Base-by-base conservation (phyloP, 495 filamentous ascomycete genomes). In the Neurospora intermedia region DNA sequence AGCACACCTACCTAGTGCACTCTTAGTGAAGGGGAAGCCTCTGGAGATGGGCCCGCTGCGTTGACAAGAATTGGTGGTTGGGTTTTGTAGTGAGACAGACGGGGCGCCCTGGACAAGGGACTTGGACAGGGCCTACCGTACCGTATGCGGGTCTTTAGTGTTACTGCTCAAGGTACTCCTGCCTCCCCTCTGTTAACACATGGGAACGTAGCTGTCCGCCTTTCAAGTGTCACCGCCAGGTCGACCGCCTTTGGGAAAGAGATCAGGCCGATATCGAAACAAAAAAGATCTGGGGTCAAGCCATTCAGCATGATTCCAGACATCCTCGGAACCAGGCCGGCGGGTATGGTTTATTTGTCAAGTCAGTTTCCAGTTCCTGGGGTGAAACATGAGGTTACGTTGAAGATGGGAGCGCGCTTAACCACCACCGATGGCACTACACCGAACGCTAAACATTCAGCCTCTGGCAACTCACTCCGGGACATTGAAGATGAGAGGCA, bases 41-140 rank as follows among this genome's bases (percentile, higher is more conserved):
- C 31, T 62, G 54, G 54, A 62, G 54, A 35, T 62, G 54, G 54
- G 54, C 54, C 54, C 54, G 54, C 54, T 62, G 54, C 23, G 23
- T 62, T 27, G 54, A 27, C 23, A 75, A 71, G 77, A 76, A 76
- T 79, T 74, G 73, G 75, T 59, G 76, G 71, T 71, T 75, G 73
- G 71, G 45, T 38, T 77, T 45, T 71, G 59, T 66, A 43, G 72
- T 74, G 54, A 45, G 43, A 45, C 71, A 71, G 62, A 43, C n/a
- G 20, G 74, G 62, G 20, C 23, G 54, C 54, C 54, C 54, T 35
- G 54, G 6, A 13, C 54, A 62, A 62, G 54, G 54, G 54, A 62
- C 54, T 62, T 16, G 54, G 54, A 16, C 27, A 35, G 54, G 54
- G 54, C 31, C 54, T 62, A 59, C 27, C 27, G 27, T 31, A 31